Evolutionary conservation across 352 stramenopile species (phyloP).

Genomic region (Phytophthora melonis): DNA sequence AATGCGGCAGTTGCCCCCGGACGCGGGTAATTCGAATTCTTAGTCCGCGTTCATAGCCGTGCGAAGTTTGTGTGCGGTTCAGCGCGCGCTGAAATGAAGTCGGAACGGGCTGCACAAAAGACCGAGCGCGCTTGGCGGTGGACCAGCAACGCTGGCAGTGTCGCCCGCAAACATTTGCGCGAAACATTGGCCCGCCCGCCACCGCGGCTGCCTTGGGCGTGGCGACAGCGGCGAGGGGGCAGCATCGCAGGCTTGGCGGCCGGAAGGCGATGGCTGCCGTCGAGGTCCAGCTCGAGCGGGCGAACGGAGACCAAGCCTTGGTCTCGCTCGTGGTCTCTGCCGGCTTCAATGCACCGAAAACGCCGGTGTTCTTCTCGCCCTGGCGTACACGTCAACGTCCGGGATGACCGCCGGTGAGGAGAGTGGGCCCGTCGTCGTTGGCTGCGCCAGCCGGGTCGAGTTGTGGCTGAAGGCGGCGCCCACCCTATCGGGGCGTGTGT

Average conservation of each 20-base stretch:
- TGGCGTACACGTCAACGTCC: background rate
- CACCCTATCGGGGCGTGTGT: background rate
- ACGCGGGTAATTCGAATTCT: background rate
- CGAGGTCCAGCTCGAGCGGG: background rate
- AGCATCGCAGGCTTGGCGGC: background rate
- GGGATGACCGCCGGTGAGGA: slow-evolving; percentile 10
- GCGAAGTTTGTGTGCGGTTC: slow-evolving; percentile 1
- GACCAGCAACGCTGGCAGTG: slow-evolving; percentile 9
- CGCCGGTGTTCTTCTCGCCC: background rate
- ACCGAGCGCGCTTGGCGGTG: background rate
- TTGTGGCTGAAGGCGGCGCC: background rate
- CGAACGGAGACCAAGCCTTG: background rate
- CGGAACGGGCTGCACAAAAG: slow-evolving; percentile 17
- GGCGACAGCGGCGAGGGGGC: background rate
- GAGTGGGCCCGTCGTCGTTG: slow-evolving; percentile 8
- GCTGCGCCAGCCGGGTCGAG: background rate
- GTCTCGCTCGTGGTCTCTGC: background rate
- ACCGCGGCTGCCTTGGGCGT: background rate
- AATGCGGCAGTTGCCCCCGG: background rate
- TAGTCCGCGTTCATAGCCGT: background rate
- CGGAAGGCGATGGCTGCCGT: background rate
- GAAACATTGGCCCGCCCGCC: background rate
- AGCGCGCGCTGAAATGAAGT: slow-evolving; percentile 38
- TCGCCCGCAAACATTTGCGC: background rate
- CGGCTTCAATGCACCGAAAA: background rate